A percentile compares a stretch with the other conserved stretches of the same genome.
phyloP scores from a whole-genome alignment of 768 basidiomycete species.

The Terana coerulea region DNA sequence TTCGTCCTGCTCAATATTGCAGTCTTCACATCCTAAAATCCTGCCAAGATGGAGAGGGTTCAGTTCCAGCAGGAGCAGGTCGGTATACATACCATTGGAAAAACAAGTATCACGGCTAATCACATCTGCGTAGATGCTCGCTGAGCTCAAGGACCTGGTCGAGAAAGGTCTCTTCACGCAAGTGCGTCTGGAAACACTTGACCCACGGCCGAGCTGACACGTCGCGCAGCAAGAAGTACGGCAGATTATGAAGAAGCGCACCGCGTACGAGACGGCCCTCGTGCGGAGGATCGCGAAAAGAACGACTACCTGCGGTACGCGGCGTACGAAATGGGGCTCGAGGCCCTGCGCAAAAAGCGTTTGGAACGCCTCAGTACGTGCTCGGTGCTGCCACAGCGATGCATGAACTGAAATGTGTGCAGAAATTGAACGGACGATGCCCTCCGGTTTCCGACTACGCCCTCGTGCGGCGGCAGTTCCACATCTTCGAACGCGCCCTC shows the following conservation, averaged over 20 bases:
- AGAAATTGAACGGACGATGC: slow-evolving; percentile 38
- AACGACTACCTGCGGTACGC: slow-evolving; percentile 87
- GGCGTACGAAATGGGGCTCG: slow-evolving; percentile 88
- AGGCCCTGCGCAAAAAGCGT: slow-evolving; percentile 74
- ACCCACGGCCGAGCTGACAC: slow-evolving; percentile 5
- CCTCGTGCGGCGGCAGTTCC: slow-evolving; percentile 78
- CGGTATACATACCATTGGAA: slow-evolving; percentile 10
- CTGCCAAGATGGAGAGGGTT: slow-evolving; percentile 84
- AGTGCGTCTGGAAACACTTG: slow-evolving; percentile 37
- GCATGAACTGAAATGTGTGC: slow-evolving; percentile 4
- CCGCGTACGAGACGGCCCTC: slow-evolving; percentile 77
- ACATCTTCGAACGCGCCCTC: slow-evolving; percentile 88
- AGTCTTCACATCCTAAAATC: no score
- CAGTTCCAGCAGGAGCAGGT: slow-evolving; percentile 93
- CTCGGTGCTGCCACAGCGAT: neutral
- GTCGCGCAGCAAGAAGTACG: slow-evolving; percentile 67
- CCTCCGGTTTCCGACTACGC: slow-evolving; percentile 81
- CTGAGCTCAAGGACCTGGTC: slow-evolving; percentile 89
- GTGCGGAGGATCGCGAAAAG: slow-evolving; percentile 83
- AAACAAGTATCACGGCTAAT: neutral
- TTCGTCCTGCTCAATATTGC: no score
- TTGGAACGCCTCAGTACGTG: slow-evolving; percentile 65
- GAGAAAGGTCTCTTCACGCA: slow-evolving; percentile 81
- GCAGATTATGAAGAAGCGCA: slow-evolving; percentile 81
- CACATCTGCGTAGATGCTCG: slow-evolving; percentile 66